phyloP scores from a whole-genome alignment of 108 stramenopile species.

The Pseudonitzschia multistriata region DNA sequence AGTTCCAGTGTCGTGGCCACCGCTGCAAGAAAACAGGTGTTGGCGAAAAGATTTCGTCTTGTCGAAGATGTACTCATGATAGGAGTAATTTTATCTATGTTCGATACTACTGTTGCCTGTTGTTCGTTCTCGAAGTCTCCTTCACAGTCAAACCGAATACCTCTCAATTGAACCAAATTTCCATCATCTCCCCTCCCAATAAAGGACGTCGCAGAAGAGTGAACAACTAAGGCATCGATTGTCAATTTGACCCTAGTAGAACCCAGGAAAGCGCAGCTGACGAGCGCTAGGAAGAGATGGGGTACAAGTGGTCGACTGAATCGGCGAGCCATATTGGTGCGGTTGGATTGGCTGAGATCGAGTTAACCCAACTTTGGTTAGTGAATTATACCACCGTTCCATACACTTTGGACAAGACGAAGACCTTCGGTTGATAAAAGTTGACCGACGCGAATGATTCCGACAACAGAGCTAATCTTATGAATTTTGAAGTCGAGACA shows the following conservation, averaged over 20 bases:
- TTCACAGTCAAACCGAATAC: background rate
- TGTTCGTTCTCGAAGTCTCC: background rate
- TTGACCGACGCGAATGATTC: too few species aligned
- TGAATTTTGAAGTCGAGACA: too few species aligned
- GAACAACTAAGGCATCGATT: background rate
- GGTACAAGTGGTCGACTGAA: background rate
- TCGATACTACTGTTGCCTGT: background rate
- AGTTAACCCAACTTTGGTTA: too few species aligned
- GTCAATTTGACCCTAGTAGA: background rate
- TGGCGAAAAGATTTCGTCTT: background rate
- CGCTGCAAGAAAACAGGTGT: background rate
- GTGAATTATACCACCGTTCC: too few species aligned
- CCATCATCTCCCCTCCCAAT: background rate
- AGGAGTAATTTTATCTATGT: background rate
- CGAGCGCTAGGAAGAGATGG: background rate
- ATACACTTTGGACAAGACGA: too few species aligned
- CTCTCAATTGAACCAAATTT: background rate
- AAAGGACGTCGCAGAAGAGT: background rate
- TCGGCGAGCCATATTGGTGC: background rate
- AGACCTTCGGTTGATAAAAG: too few species aligned
- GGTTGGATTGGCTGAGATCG: too few species aligned
- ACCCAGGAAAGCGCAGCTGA: background rate
- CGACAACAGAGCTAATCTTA: too few species aligned
- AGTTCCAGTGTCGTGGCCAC: slow-evolving; percentile 2
- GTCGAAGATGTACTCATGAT: background rate